Base-by-base conservation (phyloP, 108 stramenopile species). In the Fistulifera pelliculosa region DNA sequence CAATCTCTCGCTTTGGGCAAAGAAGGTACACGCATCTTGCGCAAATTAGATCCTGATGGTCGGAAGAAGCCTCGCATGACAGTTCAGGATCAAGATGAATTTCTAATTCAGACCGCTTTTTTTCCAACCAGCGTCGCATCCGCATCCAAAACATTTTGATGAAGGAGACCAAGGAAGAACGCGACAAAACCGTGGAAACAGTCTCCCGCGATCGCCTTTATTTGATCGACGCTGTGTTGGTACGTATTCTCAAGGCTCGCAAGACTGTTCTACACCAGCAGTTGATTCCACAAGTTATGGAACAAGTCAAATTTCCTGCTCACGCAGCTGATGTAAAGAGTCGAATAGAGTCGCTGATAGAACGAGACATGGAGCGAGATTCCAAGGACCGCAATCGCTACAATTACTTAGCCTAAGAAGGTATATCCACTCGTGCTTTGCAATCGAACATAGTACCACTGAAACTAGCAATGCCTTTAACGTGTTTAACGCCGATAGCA, bases 191-290 rank as follows among this genome's bases (percentile, higher is more conserved):
- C 0, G 84, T 93, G 44, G 92, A 96, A 62, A 76, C 83, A 7
- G 96, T 98, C 2, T 78, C 70, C 47, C 76, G 87, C 21, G 97
- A 98, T 56, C 83, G 99, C 1, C 70, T 93, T 68, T 96, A 95
- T 61, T 75, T 95, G 48, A 91, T 97, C 53, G 98, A 99, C 62
- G 98, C 98, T 3, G 87, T 89, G 6, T 70, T 96, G 41, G 96
- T 99, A 14, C 79, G 98, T 26, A 95, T 97, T 48, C 97, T 99
- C 96, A 99, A 99, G 85, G 88, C 95, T 0, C 87, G 98, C 6
- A 96, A 97, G 76, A 93, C 87, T 11, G 77, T 98, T 39, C 58
- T 79, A 22, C 96, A 99, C 57, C 72, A 79, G 15, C 70, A 69
- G 27, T 70, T 99, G 53, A 79, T 98, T 54, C 85, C 81, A 5